A percentile compares a stretch with the other conserved stretches of the same genome.
These are phyloP conservation scores for Podaxis sp. DNA, from an alignment of 768 basidiomycete species.

Conservation along the genomic window DNA sequence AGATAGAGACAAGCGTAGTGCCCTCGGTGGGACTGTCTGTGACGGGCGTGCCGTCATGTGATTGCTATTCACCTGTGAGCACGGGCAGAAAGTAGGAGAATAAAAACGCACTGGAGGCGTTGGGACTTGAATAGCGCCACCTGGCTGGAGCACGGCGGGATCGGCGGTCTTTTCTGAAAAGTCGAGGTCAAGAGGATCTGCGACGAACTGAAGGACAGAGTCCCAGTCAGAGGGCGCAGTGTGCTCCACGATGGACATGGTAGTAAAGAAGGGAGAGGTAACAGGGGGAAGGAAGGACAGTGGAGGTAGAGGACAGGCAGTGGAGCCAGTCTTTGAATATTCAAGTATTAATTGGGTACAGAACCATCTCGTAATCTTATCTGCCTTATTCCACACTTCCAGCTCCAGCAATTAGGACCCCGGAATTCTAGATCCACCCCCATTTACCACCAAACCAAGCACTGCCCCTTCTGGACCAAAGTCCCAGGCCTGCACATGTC, in stretches of 20 bases:
- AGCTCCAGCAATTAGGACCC: neutral
- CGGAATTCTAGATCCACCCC: neutral
- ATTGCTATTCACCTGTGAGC: constrained; percentile 34
- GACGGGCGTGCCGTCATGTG: constrained; percentile 43
- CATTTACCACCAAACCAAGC: neutral
- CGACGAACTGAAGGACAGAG: constrained; percentile 60
- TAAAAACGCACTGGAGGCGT: constrained; percentile 58
- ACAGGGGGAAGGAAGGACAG: neutral
- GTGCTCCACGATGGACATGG: constrained; percentile 31
- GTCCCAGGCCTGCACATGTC: neutral
- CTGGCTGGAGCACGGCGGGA: constrained; percentile 20
- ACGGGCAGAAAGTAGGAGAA: neutral
- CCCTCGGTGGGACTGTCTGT: constrained; percentile 34
- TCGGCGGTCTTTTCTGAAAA: constrained; percentile 37
- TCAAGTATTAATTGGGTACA: constrained; percentile 7
- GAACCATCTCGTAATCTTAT: constrained; percentile 14
- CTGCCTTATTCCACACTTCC: neutral
- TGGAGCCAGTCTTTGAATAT: constrained; percentile 13
- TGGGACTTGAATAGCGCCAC: constrained; percentile 45
- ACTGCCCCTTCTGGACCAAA: neutral
- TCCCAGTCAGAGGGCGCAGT: constrained; percentile 48
- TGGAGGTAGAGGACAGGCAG: neutral
- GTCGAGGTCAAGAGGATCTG: constrained; percentile 44
- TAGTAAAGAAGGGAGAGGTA: constrained; percentile 17
- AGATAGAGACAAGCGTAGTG: constrained; percentile 65